Base-by-base conservation (phyloP, 768 basidiomycete genomes). In the Boletus edulis region DNA sequence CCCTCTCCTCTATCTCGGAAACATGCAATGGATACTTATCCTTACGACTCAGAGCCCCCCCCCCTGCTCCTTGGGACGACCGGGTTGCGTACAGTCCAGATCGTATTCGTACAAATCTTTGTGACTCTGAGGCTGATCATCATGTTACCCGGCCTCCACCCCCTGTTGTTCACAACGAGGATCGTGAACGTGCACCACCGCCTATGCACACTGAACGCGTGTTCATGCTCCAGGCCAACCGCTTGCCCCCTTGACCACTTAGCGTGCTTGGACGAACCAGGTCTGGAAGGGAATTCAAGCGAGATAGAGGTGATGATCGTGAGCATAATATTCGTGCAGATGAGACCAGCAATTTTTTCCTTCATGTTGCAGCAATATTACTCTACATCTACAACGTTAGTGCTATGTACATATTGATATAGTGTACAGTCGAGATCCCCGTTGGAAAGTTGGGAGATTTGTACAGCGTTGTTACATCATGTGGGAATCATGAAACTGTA, bases 131-230 rank as follows among this genome's bases (percentile, higher is more conserved):
- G 18, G 31, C 22, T 3, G 59, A 56, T 10, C 56, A 45, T 24
- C 49, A 40, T 15, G 42, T 44, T 12, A 18, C 37, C 18, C 54
- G 50, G 0, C 55, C 50, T 4, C 46, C 42, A 5, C 41, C 35
- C 0, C 22, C 46, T 1, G 35, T 46, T 0, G 41, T 49, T 9
- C 57, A 39, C 41, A 60, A 57, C 3, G 58, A 58, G 12, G 57
- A 49, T 2, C 55, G 18, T 22, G 54, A 57, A 4, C 63, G 56
- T 24, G 59, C 46, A 20, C 52, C 54, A 10, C 67, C 49, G 1
- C 41, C 51, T 6, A 69, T 71, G 55, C 69, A 72, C 44, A 69
- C 67, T 4, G 69, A 71, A 27, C 69, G 71, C 5, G 71, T 63
- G 17, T 55, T 67, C 6, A 56, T 71, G 57, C 52, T 71, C 8